Evolutionary conservation across 768 basidiomycete genomes (phyloP), one percentile per base, ranked within the genome.

Genomic region (Chlorophyllum brunneum): DNA sequence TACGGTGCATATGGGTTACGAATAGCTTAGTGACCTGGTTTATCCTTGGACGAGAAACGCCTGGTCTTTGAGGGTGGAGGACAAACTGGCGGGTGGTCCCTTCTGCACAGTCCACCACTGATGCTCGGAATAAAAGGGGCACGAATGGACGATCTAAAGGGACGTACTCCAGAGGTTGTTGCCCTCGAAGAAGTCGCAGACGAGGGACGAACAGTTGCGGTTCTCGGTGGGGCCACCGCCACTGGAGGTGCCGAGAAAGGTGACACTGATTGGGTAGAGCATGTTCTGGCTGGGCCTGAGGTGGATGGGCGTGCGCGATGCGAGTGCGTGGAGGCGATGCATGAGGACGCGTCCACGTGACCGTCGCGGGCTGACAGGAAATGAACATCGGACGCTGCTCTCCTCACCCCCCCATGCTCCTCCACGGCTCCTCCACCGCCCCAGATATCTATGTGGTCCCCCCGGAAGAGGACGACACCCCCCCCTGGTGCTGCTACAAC

Each of bases 41-140:
- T 15, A 75, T 60, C 59, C 71, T 75, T 50, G 82, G 59, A 43
- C 61, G 59, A 34, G 61, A 59, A 42, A 56, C 65, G 49, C 36
- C 56, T 56, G 59, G 59, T 54, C 29, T 38, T 6, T 27, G 58
- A 49, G 82, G 80, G 53, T 86, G 83, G 4, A 70, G 66, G 15
- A 71, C 67, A 56, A 91, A 83, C 62, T 92, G 88, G 23, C 85
- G 74, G 11, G 79, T 68, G 10, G 88, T 90, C 30, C 90, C 90
- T 67, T 91, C 88, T 11, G 86, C 89, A 66, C 88, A 89, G 64
- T 92, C 88, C 18, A 92, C 76, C 85, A 92, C 88, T 88, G 59
- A 23, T 48, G 56, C 54, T 55, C 44, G 54, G 52, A 46, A 33
- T 51, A 45, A 62, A 55, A 52, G 43, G 50, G 51, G 50, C 29